Evolutionary conservation across 192 early-diverging fungal genomes (phyloP), one percentile per base, ranked within the genome.

Genomic region (Entophlyctis luteolus): DNA sequence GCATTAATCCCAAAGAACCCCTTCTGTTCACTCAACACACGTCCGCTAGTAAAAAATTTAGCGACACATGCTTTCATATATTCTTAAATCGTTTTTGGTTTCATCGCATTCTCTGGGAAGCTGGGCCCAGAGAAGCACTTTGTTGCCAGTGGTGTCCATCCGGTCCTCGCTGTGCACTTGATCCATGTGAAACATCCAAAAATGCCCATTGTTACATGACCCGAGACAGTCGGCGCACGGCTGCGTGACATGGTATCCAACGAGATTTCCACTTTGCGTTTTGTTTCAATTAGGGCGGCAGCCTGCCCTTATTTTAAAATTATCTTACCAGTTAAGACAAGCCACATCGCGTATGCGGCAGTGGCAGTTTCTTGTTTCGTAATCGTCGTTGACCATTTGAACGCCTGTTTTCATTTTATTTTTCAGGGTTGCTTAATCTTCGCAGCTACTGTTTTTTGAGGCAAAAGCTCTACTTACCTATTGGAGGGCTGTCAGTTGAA

Each of bases 161-260:
- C 84, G 62, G 35, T 87, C 84, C 52, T 80, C 73, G 8, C 80
- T 65, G 48, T 77, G 23, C 55, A 92, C 90, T 29, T 77, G 78
- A 54, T 90, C 87, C 0, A 84, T 88, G 36, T 88, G 78, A 71
- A 93, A 93, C 91, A 91, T 93, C 90, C 91, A 92, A 72, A 91
- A 90, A 59, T 94, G 91, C 0, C 92, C 92, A 71, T 94, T 94
- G 76, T 94, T 91, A 59, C 87, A 91, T 25, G 91, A 84, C 45
- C 89, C 86, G 38, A 96, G 75, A 67, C 94, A 98, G 18, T 80
- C 78, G 35, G 84, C 72, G 68, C 95, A 77, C 12, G 71, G 88
- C 65, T 85, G 84, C 2, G 87, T 86, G 18, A 91, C 89, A 75
- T 91, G 89, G 71, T 92, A 92, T 5, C 90, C 90, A 29, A 90